Evolutionary conservation across 2,329 filamentous ascomycete genomes (phyloP), one percentile per base, ranked within the genome.

Genomic region (Dryadomyces quercus-mongolicae): DNA sequence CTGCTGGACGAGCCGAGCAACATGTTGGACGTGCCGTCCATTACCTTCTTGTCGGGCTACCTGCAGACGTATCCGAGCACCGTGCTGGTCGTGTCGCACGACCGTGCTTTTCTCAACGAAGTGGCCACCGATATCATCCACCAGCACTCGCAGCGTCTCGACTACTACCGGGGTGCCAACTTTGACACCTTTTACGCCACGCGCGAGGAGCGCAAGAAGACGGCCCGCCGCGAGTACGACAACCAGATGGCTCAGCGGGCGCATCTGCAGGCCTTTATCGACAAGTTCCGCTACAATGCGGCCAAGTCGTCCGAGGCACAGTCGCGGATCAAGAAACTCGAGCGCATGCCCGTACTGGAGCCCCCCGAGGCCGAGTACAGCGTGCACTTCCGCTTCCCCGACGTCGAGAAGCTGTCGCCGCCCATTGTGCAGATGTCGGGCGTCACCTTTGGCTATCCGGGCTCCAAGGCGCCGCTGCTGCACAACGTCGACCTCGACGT

Each of bases 21-120:
- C 83, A 97, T 97, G 92, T 90, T 98, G 88, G 93, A 97, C 72
- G 93, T 98, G 55, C 93, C 93, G n/a, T 97, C 93, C 22, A 97
- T 98, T 66, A 94, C 93, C 55, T 98, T 97, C 81, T 80, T 98
- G 67, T 87, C 92, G 49, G 92, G 91, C 65, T 98, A 98, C 67
- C 85, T 98, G 9, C 91, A 96, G 69, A 77, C 76, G 50, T 98
- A 98, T 66, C 92, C 92, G 43, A 95, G 89, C 70, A 97, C 93
- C 2, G 84, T 98, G 31, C 77, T 98, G 15, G 92, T 98, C 53
- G 93, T 98, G 60, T 95, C 89, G 69, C 93, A 98, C 86, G 93
- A 98, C 81, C 84, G 93, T 78, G 91, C 93, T 1, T 98, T 98
- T 80, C 78, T 98, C 63, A 96, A 98, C 74, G 93, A 98, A 72